Base-by-base conservation (phyloP, 139 green algal genomes). In the Chlorella sp. region DNA sequence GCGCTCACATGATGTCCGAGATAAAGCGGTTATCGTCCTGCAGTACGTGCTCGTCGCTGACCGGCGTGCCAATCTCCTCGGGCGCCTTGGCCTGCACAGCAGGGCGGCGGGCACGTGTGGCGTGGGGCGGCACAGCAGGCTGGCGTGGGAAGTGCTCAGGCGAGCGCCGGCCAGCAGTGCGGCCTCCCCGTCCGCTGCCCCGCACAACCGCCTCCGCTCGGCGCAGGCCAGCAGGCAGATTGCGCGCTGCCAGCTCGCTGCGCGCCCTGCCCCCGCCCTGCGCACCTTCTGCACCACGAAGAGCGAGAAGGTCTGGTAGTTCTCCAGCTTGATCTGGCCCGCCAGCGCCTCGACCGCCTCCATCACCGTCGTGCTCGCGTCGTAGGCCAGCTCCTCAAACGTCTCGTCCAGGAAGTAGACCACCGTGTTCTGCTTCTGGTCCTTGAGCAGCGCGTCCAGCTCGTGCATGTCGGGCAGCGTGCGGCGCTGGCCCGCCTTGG, bases 351-450 rank as follows among this genome's bases (percentile, higher is more conserved):
- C 91, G 64, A 97, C 89, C 15, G 91, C 96, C 77, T 98, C 96
- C 43, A 84, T 65, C 27, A 97, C 92, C 0, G 92, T 97, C 25
- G 92, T 98, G 43, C 85, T 91, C 35, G 94, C 80, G 73, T 98
- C 93, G 61, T 95, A 98, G 2, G 76, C 71, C 35, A 99, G 81
- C 84, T 98, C 93, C 83, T 98, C 93, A 84, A 98, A 98, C 5
- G 94, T 97, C 68, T 97, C 94, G 63, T 98, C 95, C 79, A 98
- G 83, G 83, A 98, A 99, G 80, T 94, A 97, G 2, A 96, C 90
- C 38, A 98, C 92, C 1, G 90, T 88, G 35, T 86, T 94, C 41
- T 95, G 84, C 73, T 86, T 85, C 0, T 74, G 62, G 23, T 86
- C 87, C 19, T 78, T 78, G 31, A 95, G 80, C 50, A 97, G 75